Evolutionary conservation across 495 filamentous ascomycete species (phyloP).

Genomic region (Parathielavia hyrcaniae): DNA sequence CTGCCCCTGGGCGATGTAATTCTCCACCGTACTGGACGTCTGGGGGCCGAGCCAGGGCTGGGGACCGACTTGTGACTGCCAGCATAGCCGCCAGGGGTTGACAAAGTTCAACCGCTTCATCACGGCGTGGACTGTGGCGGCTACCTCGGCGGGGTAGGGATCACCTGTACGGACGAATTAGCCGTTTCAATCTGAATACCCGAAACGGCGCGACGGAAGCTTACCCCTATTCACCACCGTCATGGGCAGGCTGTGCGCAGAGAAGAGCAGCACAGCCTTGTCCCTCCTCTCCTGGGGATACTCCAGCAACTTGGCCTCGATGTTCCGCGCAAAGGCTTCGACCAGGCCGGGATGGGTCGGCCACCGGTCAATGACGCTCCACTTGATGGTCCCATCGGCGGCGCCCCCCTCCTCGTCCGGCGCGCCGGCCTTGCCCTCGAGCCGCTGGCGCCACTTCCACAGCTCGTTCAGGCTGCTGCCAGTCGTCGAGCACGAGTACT

Average conservation of each 20-base stretch:
- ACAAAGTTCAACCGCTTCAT: slow-evolving; percentile 80
- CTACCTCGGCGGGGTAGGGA: slow-evolving; percentile 94
- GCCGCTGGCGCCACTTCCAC: slow-evolving; percentile 87
- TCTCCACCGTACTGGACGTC: slow-evolving; percentile 77
- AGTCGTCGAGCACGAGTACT: slow-evolving; percentile 98
- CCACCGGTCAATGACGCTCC: slow-evolving; percentile 99
- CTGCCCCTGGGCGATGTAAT: slow-evolving; percentile 84
- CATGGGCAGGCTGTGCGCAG: slow-evolving; percentile 95
- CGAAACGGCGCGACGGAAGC: neutral
- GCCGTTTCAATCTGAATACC: slow-evolving; percentile 22
- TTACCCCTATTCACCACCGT: slow-evolving; percentile 84
- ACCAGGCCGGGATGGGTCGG: slow-evolving; percentile 84
- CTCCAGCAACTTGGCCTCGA: slow-evolving; percentile 71
- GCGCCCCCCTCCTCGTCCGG: slow-evolving; percentile 40
- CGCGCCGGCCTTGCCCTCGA: slow-evolving; percentile 64
- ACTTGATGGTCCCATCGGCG: slow-evolving; percentile 68
- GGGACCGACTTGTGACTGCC: slow-evolving; percentile 98
- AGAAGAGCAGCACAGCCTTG: slow-evolving; percentile 82
- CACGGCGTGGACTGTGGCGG: slow-evolving; percentile 93
- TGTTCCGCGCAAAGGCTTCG: slow-evolving; percentile 83
- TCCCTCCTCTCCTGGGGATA: slow-evolving; percentile 75
- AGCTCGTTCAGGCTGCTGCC: slow-evolving; percentile 94
- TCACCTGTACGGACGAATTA: slow-evolving; percentile 54
- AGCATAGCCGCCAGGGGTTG: slow-evolving; percentile 89
- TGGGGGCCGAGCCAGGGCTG: slow-evolving; percentile 94